Evolutionary conservation across 2,329 filamentous ascomycete species (phyloP).

Genomic region (Elsinoe necatrix): DNA sequence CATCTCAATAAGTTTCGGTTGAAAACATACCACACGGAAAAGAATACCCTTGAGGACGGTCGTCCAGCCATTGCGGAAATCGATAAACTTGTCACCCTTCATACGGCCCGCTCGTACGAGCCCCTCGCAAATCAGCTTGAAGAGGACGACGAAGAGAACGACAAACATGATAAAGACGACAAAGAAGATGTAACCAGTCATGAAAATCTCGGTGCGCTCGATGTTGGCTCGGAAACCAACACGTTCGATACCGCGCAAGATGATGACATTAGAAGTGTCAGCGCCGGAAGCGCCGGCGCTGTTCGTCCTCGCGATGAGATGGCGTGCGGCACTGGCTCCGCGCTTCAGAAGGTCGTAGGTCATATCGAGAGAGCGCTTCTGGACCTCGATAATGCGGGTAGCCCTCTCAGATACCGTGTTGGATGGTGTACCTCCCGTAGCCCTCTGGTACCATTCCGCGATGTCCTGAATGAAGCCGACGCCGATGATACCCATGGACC

Average conservation of each 20-base stretch:
- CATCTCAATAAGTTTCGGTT: conserved; percentile 11
- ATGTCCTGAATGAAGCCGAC: conserved; percentile 80
- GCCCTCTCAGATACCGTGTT: conserved; percentile 66
- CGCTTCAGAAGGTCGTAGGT: conserved; percentile 46
- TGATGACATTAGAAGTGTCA: conserved; percentile 33
- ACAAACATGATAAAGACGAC: conserved; percentile 72
- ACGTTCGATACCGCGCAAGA: conserved; percentile 75
- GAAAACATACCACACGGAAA: conserved; percentile 58
- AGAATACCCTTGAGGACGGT: conserved; percentile 89
- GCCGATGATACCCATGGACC: conserved; percentile 93
- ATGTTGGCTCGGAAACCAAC: conserved; percentile 80
- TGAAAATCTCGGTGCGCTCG: conserved; percentile 84
- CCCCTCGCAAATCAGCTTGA: conserved; percentile 74
- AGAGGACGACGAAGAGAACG: conserved; percentile 61
- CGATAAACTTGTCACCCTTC: conserved; percentile 75
- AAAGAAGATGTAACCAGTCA: conserved; percentile 86
- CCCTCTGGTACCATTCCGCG: conserved; percentile 90
- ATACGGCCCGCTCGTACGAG: conserved; percentile 68
- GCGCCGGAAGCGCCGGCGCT: conserved; percentile 22
- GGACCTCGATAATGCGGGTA: conserved; percentile 72
- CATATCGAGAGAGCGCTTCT: conserved; percentile 53
- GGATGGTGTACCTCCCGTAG: conserved; percentile 78
- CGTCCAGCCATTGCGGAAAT: conserved; percentile 91
- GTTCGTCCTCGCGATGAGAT: conserved; percentile 21
- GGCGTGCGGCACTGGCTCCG: conserved; percentile 42